Evolutionary conservation across 2,329 filamentous ascomycete genomes (phyloP).

Genomic region (Colletotrichum limetticola): DNA sequence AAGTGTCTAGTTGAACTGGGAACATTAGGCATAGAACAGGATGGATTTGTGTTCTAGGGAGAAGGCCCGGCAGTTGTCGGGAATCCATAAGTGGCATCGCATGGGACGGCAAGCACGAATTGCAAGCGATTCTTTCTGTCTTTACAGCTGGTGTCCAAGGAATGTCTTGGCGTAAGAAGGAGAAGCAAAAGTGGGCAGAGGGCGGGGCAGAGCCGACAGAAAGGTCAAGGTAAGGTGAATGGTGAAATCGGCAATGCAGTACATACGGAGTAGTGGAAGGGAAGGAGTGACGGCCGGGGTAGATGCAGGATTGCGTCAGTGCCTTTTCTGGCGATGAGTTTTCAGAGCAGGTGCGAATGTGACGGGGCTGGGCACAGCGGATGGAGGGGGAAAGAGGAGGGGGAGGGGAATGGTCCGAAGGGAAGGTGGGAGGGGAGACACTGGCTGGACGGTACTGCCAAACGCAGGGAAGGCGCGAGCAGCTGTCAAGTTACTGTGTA

Average conservation of each 20-base stretch:
- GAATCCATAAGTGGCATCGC: slow-evolving; percentile 4
- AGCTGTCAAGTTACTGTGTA: neutral
- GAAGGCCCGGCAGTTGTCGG: slow-evolving; percentile 19
- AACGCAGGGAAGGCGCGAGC: neutral
- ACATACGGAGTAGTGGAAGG: neutral
- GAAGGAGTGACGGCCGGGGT: slow-evolving; percentile 1
- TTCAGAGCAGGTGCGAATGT: slow-evolving; percentile 1
- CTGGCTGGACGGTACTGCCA: neutral
- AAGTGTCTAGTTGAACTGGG: slow-evolving; percentile 13
- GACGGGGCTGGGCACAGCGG: slow-evolving; percentile 14
- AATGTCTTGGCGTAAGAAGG: slow-evolving; percentile 24
- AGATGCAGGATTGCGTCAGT: slow-evolving; percentile 33
- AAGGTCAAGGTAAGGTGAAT: neutral
- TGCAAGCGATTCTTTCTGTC: neutral
- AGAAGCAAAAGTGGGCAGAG: slow-evolving; percentile 13
- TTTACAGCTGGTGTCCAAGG: neutral
- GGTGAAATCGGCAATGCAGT: neutral
- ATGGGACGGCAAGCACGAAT: neutral
- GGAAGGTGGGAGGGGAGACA: neutral
- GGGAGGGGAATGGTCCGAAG: neutral
- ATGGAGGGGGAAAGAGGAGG: neutral
- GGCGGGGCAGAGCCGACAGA: slow-evolving; percentile 4
- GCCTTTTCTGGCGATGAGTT: slow-evolving; percentile 25
- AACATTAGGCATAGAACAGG: slow-evolving; percentile 11
- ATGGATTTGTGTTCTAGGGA: neutral